Base-by-base conservation (phyloP, 768 basidiomycete species). In the Mycena maculata region DNA sequence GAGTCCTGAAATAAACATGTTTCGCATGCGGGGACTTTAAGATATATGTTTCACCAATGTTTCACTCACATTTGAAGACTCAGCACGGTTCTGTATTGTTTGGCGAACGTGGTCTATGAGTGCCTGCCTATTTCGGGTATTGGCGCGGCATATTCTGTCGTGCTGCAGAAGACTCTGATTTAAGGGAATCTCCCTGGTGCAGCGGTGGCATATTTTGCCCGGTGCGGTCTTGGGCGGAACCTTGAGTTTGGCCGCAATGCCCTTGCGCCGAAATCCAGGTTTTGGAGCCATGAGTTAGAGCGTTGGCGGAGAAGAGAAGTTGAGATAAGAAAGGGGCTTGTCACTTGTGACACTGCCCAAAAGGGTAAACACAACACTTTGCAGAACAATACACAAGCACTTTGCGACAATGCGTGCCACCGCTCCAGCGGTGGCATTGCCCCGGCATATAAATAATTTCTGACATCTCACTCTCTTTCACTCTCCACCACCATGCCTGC, bases 361-460 rank as follows among this genome's bases (percentile, higher is more conserved):
- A 55, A 55, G 6, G 23, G 23, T 22, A 5, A 39, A 39, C 22
- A 23, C 20, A 22, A 5, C 22, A 7, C 23, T 52, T 33, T 7
- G 27, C n/a, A 52, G 7, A 22, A 31, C 13, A 2, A 10, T 55
- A 12, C 27, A 38, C 4, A 55, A n/a, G n/a, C n/a, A n/a, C n/a
- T n/a, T n/a, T n/a, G n/a, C 33, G 41, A 55, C 53, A 55, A 55
- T 55, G 25, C 7, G 36, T n/a, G 53, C 23, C 30, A 55, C 53
- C 36, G 41, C 22, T 52, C 38, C 53, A 27, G 53, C 38, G 38
- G 53, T 55, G 53, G 53, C 53, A 55, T 28, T 36, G 50, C n/a
- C 53, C 11, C 13, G 53, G 38, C 16, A 55, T 55, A 39, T 55
- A 55, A 55, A 41, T 22, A n/a, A 55, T 15, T 55, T 20, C 33